Evolutionary conservation across 179 eudicot genomes (phyloP).

Genomic region (Heliamphora pulchella): DNA sequence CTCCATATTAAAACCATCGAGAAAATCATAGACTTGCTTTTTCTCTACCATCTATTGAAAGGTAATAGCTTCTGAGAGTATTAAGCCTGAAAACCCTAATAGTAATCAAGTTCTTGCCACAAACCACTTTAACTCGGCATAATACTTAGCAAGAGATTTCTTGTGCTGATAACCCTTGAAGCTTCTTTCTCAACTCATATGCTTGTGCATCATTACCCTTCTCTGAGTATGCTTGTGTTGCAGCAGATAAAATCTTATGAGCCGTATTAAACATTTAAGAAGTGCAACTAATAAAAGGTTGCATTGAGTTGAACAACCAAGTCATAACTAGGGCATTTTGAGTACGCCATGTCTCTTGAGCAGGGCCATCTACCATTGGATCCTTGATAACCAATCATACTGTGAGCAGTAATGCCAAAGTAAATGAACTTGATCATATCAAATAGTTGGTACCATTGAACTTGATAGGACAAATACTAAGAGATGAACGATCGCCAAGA

Average conservation of each 20-base stretch:
- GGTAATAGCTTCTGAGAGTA: background rate
- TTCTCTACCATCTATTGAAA: background rate
- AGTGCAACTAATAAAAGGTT: background rate
- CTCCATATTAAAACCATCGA: background rate
- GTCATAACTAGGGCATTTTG: background rate
- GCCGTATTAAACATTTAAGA: background rate
- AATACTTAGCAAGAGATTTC: background rate
- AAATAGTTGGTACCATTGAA: background rate
- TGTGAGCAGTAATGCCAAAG: background rate
- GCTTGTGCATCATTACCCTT: background rate
- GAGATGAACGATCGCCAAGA: no score
- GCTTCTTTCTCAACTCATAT: no score
- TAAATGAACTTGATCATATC: background rate
- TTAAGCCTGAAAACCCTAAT: background rate
- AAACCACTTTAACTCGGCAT: background rate
- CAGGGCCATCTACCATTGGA: background rate
- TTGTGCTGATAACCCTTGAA: background rate
- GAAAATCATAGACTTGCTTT: background rate
- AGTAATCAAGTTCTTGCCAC: background rate
- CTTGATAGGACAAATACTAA: background rate
- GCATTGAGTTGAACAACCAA: background rate
- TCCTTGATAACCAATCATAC: background rate
- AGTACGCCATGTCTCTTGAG: background rate
- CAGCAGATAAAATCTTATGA: background rate
- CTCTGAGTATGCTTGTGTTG: background rate